Conservation (phyloP, 225 moss, liverwort and hornwort species). For the Asterella californica region DNA sequence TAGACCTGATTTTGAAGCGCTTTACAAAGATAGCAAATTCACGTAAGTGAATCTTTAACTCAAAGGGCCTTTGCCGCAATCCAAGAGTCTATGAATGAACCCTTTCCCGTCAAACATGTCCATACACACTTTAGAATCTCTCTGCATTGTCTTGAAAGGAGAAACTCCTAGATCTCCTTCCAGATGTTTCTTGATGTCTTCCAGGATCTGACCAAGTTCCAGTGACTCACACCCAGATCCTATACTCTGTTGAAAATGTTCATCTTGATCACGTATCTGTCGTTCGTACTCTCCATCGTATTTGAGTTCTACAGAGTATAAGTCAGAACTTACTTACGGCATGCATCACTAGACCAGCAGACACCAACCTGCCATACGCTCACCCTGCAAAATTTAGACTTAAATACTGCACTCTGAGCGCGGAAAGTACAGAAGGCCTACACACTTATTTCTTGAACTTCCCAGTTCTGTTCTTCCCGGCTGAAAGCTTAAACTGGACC, state of each 20-base stretch:
- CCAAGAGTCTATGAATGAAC: slow-evolving; percentile 10
- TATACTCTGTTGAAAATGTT: background rate
- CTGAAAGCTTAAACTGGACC: background rate
- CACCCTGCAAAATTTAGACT: background rate
- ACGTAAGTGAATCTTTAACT: background rate
- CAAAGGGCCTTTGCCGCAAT: background rate
- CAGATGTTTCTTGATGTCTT: slow-evolving; percentile 17
- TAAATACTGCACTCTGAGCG: background rate
- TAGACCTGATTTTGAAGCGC: background rate
- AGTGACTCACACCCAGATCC: slow-evolving; percentile 12
- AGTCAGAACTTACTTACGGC: slow-evolving; percentile 2
- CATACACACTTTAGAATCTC: background rate
- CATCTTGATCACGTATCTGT: background rate
- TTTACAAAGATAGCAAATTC: background rate
- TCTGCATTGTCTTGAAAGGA: background rate
- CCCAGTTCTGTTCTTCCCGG: background rate
- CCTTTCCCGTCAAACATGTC: slow-evolving; percentile 17
- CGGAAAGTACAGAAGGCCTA: background rate
- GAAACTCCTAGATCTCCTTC: slow-evolving; percentile 6
- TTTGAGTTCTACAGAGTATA: slow-evolving; percentile 13
- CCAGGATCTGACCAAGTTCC: slow-evolving; percentile 17
- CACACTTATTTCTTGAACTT: background rate
- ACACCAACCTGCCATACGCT: background rate
- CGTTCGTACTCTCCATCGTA: slow-evolving; percentile 12
- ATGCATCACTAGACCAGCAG: background rate